phyloP scores from a whole-genome alignment of 163 green algal species.

The Scenedesmus sp. region DNA sequence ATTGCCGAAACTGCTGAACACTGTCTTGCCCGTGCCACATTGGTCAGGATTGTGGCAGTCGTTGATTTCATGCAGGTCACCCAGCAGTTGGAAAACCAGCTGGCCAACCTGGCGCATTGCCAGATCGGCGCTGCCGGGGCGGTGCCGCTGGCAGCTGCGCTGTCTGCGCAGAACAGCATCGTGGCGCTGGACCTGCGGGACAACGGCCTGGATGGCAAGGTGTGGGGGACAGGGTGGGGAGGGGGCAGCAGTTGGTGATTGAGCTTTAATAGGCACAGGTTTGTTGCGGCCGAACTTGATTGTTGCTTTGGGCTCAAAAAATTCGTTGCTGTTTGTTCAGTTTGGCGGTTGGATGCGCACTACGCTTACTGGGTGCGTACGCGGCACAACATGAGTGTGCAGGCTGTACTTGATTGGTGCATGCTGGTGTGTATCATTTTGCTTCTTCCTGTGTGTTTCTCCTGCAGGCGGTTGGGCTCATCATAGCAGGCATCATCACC shows the following conservation, averaged over 20 bases:
- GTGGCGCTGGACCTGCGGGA: slow-evolving; percentile 63
- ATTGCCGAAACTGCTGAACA: neutral
- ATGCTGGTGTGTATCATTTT: neutral
- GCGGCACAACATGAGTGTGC: too few species aligned
- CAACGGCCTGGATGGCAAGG: slow-evolving; percentile 71
- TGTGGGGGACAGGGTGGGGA: neutral
- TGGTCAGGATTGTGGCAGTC: neutral
- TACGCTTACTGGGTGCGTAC: too few species aligned
- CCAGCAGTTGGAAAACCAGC: slow-evolving; percentile 29
- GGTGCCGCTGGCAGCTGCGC: slow-evolving; percentile 83
- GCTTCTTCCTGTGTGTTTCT: neutral
- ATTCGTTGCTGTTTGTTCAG: too few species aligned
- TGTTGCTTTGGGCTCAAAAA: too few species aligned
- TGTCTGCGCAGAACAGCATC: slow-evolving; percentile 80
- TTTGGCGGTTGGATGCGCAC: too few species aligned
- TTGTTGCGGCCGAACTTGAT: neutral
- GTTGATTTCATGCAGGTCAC: slow-evolving; percentile 22
- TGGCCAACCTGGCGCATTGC: slow-evolving; percentile 44
- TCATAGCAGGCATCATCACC: slow-evolving; percentile 31
- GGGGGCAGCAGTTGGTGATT: too few species aligned
- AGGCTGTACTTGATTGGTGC: neutral
- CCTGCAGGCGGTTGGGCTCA: slow-evolving; percentile 3
- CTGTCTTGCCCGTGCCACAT: neutral
- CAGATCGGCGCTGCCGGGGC: slow-evolving; percentile 87
- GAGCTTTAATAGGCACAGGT: too few species aligned